Evolutionary conservation across 768 basidiomycete species (phyloP), one percentile per base, ranked within the genome.

Genomic region (Termitomyces heimii): DNA sequence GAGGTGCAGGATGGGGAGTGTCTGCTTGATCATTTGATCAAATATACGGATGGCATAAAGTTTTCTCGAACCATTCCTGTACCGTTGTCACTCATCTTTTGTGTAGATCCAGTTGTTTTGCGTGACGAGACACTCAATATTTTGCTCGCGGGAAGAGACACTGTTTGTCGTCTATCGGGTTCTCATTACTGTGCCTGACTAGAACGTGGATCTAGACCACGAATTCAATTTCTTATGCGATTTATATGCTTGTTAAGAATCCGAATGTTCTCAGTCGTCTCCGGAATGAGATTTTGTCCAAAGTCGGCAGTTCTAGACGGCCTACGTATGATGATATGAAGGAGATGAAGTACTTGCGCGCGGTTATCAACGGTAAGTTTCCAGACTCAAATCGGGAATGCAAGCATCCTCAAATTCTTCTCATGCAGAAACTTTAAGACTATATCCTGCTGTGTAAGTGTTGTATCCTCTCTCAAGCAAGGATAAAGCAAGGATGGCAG

Each of bases 91-190:
- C 26, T 13, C 13, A 18, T 53, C 31, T 7, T 45, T 16, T 16
- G 8, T 39, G 20, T 50, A 77, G 76, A 78, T 55, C 62, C 53
- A 2, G 55, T 57, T 7, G 63, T 75, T 22, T 65, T 85, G n/a
- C 75, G 75, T 55, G 82, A 83, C 59, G 75, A 78, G 60, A 72
- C 71, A 3, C 62, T 82, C n/a, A 84, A 84, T 59, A 79, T 85
- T 42, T 67, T 82, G 16, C 72, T 85, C 24, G 82, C 83, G 24
- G 82, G 80, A 9, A 73, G 82, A 28, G 84, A 86, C 57, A 86
- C 83, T 3, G 77, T 77, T 53, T 26, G 71, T 56, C 55, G 32
- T 12, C 3, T 24, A 10, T 34, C 22, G 13, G 13, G 9, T 40
- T 37, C n/a, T 2, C 37, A 20, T 26, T 12, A 8, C 12, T 29